A percentile compares a stretch with the other conserved stretches of the same genome.
Conservation (phyloP, 116 monocot genomes). For the Phalaenopsis hybrid region DNA sequence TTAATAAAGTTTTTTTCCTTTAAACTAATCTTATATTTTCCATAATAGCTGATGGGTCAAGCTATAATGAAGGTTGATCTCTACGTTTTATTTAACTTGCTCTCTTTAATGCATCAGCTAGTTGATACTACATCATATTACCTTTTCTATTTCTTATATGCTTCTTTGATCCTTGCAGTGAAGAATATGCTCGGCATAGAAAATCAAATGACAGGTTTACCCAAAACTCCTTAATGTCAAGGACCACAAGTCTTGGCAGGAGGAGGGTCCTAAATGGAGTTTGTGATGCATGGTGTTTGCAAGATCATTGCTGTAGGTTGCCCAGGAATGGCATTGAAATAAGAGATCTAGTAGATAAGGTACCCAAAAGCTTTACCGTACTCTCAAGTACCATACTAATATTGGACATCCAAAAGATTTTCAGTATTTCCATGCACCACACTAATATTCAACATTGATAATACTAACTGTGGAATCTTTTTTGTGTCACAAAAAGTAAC, state of each 20-base stretch:
- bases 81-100: no score
- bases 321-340: slow-evolving; percentile 19
- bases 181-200: slow-evolving; percentile 8
- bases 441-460: not conserved
- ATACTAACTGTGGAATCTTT: not conserved
- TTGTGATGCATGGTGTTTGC: slow-evolving; percentile 1
- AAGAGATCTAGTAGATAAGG: slow-evolving; percentile 25
- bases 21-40: no score
- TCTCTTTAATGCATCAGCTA: no score
- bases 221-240: slow-evolving; percentile 13
- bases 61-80: no score
- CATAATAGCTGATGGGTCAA: no score
- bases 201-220: slow-evolving; percentile 7
- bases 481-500: not conserved
- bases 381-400: not conserved
- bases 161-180: no score
- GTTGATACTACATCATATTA: no score
- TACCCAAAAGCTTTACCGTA: slow-evolving; percentile 14
- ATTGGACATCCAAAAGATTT: no score
- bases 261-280: not conserved
- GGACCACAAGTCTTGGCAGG: slow-evolving; percentile 12
- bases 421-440: not conserved
- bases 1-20: no score
- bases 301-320: slow-evolving; percentile 13
- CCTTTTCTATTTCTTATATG: no score